These are phyloP conservation scores for Leishmania martiniquensis DNA, from an alignment of 208 protist species.

Conservation along the genomic window DNA sequence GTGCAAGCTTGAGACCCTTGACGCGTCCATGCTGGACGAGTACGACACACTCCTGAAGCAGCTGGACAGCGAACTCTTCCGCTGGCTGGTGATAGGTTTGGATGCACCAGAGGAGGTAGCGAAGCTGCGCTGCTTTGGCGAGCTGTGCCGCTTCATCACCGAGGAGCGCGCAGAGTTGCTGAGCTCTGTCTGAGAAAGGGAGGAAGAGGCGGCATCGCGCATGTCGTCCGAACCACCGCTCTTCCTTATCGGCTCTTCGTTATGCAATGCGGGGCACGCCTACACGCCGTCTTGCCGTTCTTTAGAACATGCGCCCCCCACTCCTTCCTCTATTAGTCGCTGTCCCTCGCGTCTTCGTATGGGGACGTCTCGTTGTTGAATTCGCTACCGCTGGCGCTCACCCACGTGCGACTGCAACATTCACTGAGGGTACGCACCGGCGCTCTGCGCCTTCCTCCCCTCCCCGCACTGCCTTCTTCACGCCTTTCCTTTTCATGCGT, in stretches of 20 bases:
- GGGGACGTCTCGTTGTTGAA: neutral
- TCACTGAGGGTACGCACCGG: neutral
- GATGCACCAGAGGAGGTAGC: constrained; percentile 53
- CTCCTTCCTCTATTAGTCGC: neutral
- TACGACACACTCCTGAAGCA: constrained; percentile 87
- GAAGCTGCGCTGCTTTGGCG: constrained; percentile 44
- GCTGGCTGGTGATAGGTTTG: constrained; percentile 81
- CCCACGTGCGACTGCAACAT: neutral
- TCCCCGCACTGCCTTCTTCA: neutral
- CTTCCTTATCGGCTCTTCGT: neutral
- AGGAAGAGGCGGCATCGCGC: neutral
- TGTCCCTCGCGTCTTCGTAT: too few relatives aligned
- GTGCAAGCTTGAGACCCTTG: constrained; percentile 48
- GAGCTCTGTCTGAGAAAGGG: constrained; percentile 18
- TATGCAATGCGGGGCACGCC: neutral
- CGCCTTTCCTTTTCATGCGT: neutral
- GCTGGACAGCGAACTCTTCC: constrained; percentile 87
- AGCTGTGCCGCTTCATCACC: constrained; percentile 62
- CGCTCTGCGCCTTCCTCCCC: neutral
- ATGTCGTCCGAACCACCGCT: too few relatives aligned
- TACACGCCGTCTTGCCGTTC: neutral
- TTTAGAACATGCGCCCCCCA: neutral
- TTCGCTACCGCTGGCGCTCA: neutral
- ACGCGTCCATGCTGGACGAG: constrained; percentile 61
- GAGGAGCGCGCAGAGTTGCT: constrained; percentile 65